Conservation (phyloP, 2,329 filamentous ascomycete genomes). For the Exophiala lecanii-corni region DNA sequence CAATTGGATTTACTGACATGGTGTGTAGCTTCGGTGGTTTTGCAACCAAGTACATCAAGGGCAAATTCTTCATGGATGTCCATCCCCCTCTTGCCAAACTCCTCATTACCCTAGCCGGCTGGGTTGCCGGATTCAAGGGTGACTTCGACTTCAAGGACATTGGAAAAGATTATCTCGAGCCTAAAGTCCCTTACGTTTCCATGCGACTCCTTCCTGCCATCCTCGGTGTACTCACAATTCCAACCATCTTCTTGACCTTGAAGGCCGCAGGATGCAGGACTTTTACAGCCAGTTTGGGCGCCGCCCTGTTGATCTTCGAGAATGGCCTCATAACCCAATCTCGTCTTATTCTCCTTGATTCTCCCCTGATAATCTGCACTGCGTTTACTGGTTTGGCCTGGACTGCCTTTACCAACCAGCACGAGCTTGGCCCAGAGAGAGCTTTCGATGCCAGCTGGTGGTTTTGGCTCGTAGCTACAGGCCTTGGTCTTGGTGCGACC, state of each 20-base stretch:
- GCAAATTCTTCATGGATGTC: constrained; percentile 99
- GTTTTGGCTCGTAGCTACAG: constrained; percentile 91
- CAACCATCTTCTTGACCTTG: constrained; percentile 89
- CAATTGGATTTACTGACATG: no score
- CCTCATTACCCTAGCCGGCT: constrained; percentile 90
- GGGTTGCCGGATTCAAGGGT: constrained; percentile 90
- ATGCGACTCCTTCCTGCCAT: constrained; percentile 93
- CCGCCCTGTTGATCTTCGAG: constrained; percentile 87
- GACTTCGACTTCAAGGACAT: constrained; percentile 99
- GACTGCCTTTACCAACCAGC: constrained; percentile 91
- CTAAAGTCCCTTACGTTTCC: constrained; percentile 90
- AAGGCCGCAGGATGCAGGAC: constrained; percentile 88
- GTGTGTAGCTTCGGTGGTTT: constrained; percentile 95
- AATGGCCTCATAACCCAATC: constrained; percentile 95
- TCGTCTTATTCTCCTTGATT: constrained; percentile 91
- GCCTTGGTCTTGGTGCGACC: constrained; percentile 82
- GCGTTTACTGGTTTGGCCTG: constrained; percentile 87
- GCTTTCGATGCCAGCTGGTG: constrained; percentile 91
- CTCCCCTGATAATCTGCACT: constrained; percentile 87
- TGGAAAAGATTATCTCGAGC: constrained; percentile 95
- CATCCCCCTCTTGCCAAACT: constrained; percentile 96
- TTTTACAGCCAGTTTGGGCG: constrained; percentile 75
- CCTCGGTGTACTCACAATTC: constrained; percentile 80
- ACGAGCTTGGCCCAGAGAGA: constrained; percentile 83
- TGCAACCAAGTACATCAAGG: constrained; percentile 98